Base-by-base conservation (phyloP, 352 stramenopile species). In the Halophytophthora polymorphica region DNA sequence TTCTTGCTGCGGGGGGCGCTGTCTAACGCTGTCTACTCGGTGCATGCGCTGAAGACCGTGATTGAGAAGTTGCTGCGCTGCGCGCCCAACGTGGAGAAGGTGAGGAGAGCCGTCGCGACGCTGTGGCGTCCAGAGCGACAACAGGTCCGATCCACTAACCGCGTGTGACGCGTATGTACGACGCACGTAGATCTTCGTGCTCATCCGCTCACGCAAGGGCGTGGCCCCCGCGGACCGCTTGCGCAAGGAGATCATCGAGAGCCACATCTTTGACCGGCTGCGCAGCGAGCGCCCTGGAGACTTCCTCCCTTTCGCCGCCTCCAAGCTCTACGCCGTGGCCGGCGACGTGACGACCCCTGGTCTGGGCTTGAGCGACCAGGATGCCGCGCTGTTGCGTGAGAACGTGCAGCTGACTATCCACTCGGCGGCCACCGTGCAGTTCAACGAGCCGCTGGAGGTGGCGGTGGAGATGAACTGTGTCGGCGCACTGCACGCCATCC, bases 401-500 rank as follows among this genome's bases (percentile, higher is more conserved):
- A 53, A 53, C 17, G 65, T 80, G 43, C 70, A 94, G 21, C 72
- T 95, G 50, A 71, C 79, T 6, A 83, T 95, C 56, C 86, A 95
- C 63, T 93, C 81, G n/a, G 86, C 83, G 8, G 86, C 86, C 7
- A 91, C 82, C 0, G 83, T 95, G 25, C 80, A 88, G 48, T 95
- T 95, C 69, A 79, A 90, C 56, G 86, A 95, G 39, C 82, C 82
- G 6, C 75, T 95, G 4, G 80, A 94, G n/a, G 73, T 90, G 29
- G 86, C 86, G 2, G 68, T 93, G 14, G 79, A 90, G 58, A 90
- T 95, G 75, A 95, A 95, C 56, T 88, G 74, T 52, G 18, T 86
- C 0, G 86, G 83, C 5, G 74, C 84, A 11, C 50, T 93, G 45
- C 56, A 90, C 56, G 69, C 76, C 34, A 57, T 89, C 4, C 68